Evolutionary conservation across 2,329 filamentous ascomycete genomes (phyloP), one percentile per base, ranked within the genome.

Genomic region (Venturia carpophila): DNA sequence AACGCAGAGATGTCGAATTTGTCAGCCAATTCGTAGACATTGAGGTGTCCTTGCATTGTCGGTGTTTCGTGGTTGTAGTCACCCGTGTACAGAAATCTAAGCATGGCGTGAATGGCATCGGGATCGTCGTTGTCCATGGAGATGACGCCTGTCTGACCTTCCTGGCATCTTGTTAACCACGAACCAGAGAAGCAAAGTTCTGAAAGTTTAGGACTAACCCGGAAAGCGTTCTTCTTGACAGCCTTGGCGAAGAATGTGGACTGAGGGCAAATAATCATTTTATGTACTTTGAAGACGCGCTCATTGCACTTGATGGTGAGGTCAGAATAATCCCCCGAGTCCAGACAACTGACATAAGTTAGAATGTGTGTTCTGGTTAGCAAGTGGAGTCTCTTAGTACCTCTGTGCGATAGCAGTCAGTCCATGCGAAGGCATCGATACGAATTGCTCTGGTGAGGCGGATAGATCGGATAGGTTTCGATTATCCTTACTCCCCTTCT

Each of bases 11-110:
- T 43, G 13, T 64, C 43, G 21, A 64, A 30, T 49, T 27, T 58
- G 24, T 64, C 49, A 3, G 63, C 63, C 13, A 64, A 11, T 19
- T 19, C 63, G 47, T 64, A 64, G 30, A 64, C 27, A 2, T 56
- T 27, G 49, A 64, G 37, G n/a, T 64, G 49, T 13, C 19, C 11
- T 17, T 55, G 63, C 49, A 64, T 64, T 10, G 63, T 55, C 17
- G 10, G 27, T 17, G 19, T 27, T 3, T 43, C 60, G 1, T n/a
- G 34, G 45, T 11, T 27, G 43, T 63, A 63, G 21, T 52, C 21
- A 9, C 39, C 39, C 5, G 42, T 63, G 61, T 63, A 63, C n/a
- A 63, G 43, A 19, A 30, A 63, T 21, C 30, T 19, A 5, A 63
- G 45, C 45, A 45, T 45, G 6, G 61, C 43, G 6, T n/a, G 10